Base-by-base conservation (phyloP, 148 eudicot species). In the Talinum fruticosum region DNA sequence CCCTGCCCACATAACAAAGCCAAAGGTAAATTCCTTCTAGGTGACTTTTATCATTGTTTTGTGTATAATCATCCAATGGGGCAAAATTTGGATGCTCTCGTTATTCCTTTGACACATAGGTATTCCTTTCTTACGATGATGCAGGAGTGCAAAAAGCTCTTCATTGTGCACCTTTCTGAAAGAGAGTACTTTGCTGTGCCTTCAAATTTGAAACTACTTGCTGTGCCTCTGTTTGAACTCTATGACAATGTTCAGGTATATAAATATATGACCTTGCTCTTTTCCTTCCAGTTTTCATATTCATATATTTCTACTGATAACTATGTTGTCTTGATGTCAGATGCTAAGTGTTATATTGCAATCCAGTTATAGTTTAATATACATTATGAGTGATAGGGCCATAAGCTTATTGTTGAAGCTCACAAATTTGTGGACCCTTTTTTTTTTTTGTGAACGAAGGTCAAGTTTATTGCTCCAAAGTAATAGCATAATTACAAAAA, bases 131-230 rank as follows among this genome's bases (percentile, higher is more conserved):
- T 34, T 59, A 41, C 78, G 66, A 12, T n/a, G 26, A 65, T 83
- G 84, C 88, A 93, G 98, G 98, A 93, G 66, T 88, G 93, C 79
- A 90, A 86, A 85, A 91, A 87, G 78, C 86, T 91, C 32, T 91
- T 79, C 61, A 71, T 93, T n/a, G 94, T 91, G 62, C 91, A 89
- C 66, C 83, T 91, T 69, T 80, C 92, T 59, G 93, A 91, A 78
- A 81, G 84, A 35, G 92, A 87, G 75, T 81, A 79, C 83, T 93
- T 93, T 85, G 92, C 89, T 0, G 97, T 93, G 75, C 97, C 93
- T 24, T 85, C 78, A 77, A 93, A 93, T 79, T 76, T 88, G 87
- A 88, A 90, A 75, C 89, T 90, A 68, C 84, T 87, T 71, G 98
- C 96, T 74, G 94, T 93, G 35, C 94, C 98, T 21, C 79, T 91